Evolutionary conservation across 768 basidiomycete species (phyloP).

Genomic region (Lactarius psammicola): DNA sequence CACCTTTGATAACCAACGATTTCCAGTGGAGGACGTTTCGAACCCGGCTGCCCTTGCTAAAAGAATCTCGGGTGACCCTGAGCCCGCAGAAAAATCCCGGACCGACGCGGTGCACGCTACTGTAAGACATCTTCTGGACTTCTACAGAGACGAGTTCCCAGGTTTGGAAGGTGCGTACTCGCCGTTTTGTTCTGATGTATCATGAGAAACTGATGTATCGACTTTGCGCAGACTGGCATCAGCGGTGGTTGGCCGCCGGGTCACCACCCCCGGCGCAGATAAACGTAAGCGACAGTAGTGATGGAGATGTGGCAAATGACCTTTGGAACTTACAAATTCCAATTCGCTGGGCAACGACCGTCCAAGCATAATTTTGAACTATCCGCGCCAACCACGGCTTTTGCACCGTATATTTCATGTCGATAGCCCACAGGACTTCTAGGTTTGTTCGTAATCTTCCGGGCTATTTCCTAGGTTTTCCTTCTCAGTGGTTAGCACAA

Average conservation of each 20-base stretch:
- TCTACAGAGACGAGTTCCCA: constrained; percentile 19
- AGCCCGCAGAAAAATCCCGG: constrained; percentile 4
- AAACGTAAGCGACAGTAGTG: no score
- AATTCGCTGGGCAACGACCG: constrained; percentile 1
- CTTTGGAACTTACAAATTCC: constrained; percentile 20
- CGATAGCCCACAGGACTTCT: not conserved
- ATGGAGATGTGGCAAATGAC: constrained; percentile 6
- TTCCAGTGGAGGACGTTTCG: constrained; percentile 16
- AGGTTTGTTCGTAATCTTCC: not conserved
- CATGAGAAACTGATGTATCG: not conserved
- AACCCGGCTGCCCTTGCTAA: constrained; percentile 7
- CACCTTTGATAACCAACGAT: constrained; percentile 13
- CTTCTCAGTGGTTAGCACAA: not conserved
- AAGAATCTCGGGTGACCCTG: constrained; percentile 6
- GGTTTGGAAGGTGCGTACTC: constrained; percentile 13
- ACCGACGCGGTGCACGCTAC: constrained; percentile 13
- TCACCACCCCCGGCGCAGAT: constrained; percentile 15
- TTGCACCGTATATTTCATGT: not conserved
- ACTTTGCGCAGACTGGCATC: constrained; percentile 7
- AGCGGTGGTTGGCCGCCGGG: constrained; percentile 14
- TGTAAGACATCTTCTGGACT: constrained; percentile 13
- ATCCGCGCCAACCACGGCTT: not conserved
- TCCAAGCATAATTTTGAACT: not conserved
- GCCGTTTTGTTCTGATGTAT: not conserved
- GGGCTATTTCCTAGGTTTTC: not conserved